phyloP scores from a whole-genome alignment of 257 asterid genomes.

The Scutellaria baicalensis region DNA sequence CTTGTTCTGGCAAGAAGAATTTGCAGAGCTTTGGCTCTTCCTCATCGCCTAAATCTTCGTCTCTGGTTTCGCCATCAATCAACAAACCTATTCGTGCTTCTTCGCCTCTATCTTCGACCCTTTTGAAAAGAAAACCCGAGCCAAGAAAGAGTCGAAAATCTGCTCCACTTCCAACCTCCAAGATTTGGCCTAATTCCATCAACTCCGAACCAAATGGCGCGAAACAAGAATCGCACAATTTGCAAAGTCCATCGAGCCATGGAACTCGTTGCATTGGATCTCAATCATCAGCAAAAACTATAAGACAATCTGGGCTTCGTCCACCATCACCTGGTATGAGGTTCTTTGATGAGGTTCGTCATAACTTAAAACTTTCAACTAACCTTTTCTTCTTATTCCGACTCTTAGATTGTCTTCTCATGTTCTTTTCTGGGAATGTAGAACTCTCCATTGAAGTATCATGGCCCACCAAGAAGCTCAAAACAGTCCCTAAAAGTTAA shows the following conservation, averaged over 20 bases:
- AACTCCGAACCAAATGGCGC: slow-evolving; percentile 13
- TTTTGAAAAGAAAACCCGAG: slow-evolving; percentile 15
- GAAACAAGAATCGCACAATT: slow-evolving; percentile 7
- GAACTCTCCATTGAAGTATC: slow-evolving; percentile 4
- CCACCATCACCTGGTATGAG: slow-evolving; percentile 58
- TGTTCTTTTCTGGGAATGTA: not conserved
- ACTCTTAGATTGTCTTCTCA: not conserved
- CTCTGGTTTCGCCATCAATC: not conserved
- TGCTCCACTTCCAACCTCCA: slow-evolving; percentile 23
- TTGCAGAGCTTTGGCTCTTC: slow-evolving; percentile 8
- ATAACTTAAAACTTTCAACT: not conserved
- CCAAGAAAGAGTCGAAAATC: slow-evolving; percentile 15
- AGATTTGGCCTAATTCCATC: slow-evolving; percentile 15
- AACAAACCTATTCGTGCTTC: not conserved
- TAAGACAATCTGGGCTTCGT: slow-evolving; percentile 48
- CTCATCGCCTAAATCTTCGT: not conserved
- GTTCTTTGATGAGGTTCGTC: slow-evolving; percentile 48
- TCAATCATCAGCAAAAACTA: slow-evolving; percentile 3
- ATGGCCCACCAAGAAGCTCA: slow-evolving; percentile 6
- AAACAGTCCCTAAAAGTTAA: slow-evolving; percentile 16
- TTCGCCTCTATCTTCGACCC: not conserved
- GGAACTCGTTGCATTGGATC: not conserved
- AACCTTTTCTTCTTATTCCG: not conserved
- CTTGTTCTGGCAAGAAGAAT: slow-evolving; percentile 21
- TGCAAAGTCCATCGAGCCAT: slow-evolving; percentile 4